A percentile compares a stretch with the other conserved stretches of the same genome.
phyloP scores from a whole-genome alignment of 75 land plant genomes.

The Gnetum montanum region DNA sequence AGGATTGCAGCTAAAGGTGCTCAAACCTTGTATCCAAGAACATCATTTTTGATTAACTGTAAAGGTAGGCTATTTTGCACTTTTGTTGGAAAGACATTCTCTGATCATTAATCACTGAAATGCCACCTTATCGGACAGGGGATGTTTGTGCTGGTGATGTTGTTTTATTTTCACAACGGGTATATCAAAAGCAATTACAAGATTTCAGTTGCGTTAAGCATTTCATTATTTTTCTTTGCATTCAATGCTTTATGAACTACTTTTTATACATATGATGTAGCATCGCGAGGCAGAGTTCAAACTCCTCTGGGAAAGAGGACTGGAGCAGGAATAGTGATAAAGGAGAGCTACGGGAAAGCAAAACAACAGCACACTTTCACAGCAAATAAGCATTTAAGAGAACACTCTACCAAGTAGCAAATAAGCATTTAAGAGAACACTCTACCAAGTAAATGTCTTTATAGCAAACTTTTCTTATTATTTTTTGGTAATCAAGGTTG shows the following conservation, averaged over 20 bases:
- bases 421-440: neutral
- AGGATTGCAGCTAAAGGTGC: constrained; percentile 21
- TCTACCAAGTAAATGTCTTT: too few relatives aligned
- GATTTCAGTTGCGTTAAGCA: too few relatives aligned
- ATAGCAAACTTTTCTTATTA: too few relatives aligned
- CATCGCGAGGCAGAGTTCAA: constrained; percentile 7
- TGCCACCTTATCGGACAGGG: constrained; percentile 17
- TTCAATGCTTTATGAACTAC: neutral
- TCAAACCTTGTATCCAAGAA: constrained; percentile 14
- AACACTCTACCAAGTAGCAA: too few relatives aligned
- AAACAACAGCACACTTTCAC: constrained; percentile 43
- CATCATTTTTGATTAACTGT: constrained; percentile 20
- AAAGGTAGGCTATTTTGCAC: constrained; percentile 8
- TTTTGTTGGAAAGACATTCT: neutral
- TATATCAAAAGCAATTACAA: constrained; percentile 18
- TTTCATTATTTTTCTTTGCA: neutral
- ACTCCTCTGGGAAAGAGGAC: constrained; percentile 15
- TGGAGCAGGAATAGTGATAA: constrained; percentile 28
- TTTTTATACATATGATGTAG: constrained; percentile 15
- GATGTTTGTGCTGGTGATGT: constrained; percentile 27
- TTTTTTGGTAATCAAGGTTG: constrained; percentile 14
- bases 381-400: too few relatives aligned
- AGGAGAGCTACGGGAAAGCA: constrained; percentile 32
- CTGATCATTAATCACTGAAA: too few relatives aligned
- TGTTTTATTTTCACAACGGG: constrained; percentile 25